A percentile compares a stretch with the other conserved stretches of the same genome.
These are phyloP conservation scores for Hypoxylon sp. DNA, from an alignment of 2,329 filamentous ascomycete species.

Conservation along the genomic window DNA sequence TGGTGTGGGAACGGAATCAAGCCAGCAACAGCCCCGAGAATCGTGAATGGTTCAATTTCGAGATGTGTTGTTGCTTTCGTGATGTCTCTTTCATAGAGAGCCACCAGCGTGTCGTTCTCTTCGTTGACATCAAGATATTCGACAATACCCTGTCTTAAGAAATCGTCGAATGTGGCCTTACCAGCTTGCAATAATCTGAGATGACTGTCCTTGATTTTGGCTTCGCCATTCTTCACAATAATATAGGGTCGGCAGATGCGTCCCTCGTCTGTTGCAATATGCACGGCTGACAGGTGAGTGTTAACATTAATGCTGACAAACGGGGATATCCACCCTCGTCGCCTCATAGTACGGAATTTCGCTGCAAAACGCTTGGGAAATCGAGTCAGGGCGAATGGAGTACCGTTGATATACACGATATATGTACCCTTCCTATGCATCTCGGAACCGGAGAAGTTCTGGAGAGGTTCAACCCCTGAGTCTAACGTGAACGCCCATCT, in stretches of 20 bases:
- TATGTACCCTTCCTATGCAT: constrained; percentile 89
- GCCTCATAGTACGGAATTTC: constrained; percentile 86
- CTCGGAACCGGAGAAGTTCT: constrained; percentile 80
- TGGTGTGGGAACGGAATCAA: constrained; percentile 98
- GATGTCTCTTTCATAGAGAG: constrained; percentile 89
- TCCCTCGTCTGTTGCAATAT: constrained; percentile 97
- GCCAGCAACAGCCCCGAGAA: constrained; percentile 94
- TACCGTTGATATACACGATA: constrained; percentile 95
- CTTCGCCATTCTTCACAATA: constrained; percentile 88
- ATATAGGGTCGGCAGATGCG: constrained; percentile 97
- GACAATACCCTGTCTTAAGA: constrained; percentile 88
- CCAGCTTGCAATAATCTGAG: constrained; percentile 86
- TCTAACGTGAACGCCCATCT: constrained; percentile 90
- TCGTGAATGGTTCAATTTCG: constrained; percentile 98
- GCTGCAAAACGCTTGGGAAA: constrained; percentile 89
- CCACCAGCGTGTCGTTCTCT: constrained; percentile 95
- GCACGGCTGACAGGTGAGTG: constrained; percentile 89
- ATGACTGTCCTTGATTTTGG: constrained; percentile 84
- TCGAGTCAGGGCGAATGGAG: constrained; percentile 88
- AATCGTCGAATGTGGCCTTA: constrained; percentile 92
- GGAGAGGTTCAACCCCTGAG: constrained; percentile 83
- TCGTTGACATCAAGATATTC: constrained; percentile 99
- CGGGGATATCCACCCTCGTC: constrained; percentile 92
- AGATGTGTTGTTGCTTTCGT: constrained; percentile 89
- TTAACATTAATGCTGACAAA: constrained; percentile 98